Base-by-base conservation (phyloP, 2,329 filamentous ascomycete genomes). In the Cytospora piceae region DNA sequence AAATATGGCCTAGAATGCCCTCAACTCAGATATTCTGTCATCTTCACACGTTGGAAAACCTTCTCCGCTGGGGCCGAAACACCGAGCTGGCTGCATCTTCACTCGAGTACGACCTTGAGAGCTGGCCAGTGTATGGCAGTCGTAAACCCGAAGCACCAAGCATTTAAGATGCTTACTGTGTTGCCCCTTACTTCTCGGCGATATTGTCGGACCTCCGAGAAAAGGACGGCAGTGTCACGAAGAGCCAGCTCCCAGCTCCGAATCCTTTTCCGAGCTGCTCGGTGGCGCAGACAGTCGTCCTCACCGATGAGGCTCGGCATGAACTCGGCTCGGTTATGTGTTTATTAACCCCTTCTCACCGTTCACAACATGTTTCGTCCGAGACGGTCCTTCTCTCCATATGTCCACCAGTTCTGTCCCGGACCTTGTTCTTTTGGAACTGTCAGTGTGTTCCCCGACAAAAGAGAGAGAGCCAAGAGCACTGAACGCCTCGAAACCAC, bases 41-140 rank as follows among this genome's bases (percentile, higher is more conserved):
- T 29, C 60, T 27, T 49, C 27, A 34, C 27, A 17, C 14, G 3
- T 17, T 17, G 22, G 17, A 14, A 12, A 31, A 12, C 11, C 1
- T 8, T n/a, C 27, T 46, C 17, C 60, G 4, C 24, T 34, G 20
- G 46, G 22, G 46, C 49, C 60, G 32, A 62, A 62, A 55, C 60
- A 56, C 60, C 60, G 60, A 62, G 59, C 3, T 27, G 11, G 7
- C 46, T 29, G 42, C 60, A 49, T 20, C 24, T 37, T 34, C 52
- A 34, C 14, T 5, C n/a, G 11, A 42, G 32, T 17, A 39, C 15
- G 37, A 29, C 3, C 27, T 29, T 5, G 27, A 39, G 12, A 11
- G 14, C 2, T 39, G 15, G 15, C 15, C 49, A 53, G 11, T 24
- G 9, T 2, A 34, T 24, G 22, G 42, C 7, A 6, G n/a, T 49